Evolutionary conservation across 2,329 filamentous ascomycete genomes (phyloP).

Genomic region (Cordyceps tenuipes): DNA sequence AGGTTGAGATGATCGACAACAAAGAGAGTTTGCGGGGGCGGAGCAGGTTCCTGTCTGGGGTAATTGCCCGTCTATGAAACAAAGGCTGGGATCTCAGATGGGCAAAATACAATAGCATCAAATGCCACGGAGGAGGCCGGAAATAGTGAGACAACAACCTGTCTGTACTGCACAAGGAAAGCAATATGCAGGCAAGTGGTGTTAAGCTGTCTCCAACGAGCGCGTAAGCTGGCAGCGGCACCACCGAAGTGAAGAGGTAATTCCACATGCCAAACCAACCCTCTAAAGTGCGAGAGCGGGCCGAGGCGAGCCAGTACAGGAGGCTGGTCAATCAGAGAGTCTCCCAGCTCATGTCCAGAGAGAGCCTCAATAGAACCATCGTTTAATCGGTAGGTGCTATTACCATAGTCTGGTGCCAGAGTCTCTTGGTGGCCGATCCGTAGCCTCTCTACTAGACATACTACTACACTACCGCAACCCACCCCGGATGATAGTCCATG

Average conservation of each 20-base stretch:
- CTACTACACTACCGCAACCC: constrained; percentile 1
- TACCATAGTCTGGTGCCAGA: not conserved
- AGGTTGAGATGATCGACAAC: constrained; percentile 2
- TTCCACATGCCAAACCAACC: not conserved
- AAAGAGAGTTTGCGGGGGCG: not conserved
- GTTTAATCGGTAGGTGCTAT: not conserved
- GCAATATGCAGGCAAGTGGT: not conserved
- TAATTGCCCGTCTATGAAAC: not conserved
- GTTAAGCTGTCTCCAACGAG: too few species aligned
- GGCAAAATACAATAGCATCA: not conserved
- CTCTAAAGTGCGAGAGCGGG: not conserved
- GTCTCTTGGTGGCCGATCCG: not conserved
- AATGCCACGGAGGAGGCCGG: not conserved
- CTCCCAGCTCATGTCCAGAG: not conserved
- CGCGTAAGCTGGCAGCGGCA: not conserved
- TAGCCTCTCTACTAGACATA: not conserved
- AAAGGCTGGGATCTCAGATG: not conserved
- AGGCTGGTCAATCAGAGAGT: too few species aligned
- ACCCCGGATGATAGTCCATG: not conserved
- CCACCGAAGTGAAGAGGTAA: not conserved
- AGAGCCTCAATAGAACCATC: not conserved
- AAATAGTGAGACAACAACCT: not conserved
- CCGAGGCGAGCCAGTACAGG: not conserved
- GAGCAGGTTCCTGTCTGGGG: constrained; percentile 8
- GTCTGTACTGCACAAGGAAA: not conserved